Percentiles rank a stretch among this genome's conserved stretches.
Conservation (phyloP, 2,329 filamentous ascomycete species). For the Aureobasidium sp. region DNA sequence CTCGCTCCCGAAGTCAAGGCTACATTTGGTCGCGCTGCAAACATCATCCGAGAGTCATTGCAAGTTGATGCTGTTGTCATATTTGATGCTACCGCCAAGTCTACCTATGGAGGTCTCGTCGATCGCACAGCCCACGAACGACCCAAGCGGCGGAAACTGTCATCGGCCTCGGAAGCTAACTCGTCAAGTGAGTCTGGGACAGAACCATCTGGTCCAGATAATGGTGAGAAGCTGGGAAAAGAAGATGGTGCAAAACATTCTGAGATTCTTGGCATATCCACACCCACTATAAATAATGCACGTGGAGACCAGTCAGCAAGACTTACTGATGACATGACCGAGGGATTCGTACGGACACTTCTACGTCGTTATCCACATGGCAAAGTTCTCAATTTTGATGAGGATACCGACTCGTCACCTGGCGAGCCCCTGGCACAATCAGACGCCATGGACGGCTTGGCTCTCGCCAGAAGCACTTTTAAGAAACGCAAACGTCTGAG, state of each 20-base stretch:
- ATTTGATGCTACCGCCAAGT: slow-evolving; percentile 23
- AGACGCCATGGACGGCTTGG: not conserved
- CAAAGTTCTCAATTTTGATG: slow-evolving; percentile 27
- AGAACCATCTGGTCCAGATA: not conserved
- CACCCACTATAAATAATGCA: not conserved
- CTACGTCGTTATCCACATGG: slow-evolving; percentile 26
- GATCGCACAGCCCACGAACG: not conserved
- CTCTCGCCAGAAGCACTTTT: not conserved
- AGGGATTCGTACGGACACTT: slow-evolving; percentile 17
- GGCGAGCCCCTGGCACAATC: slow-evolving; percentile 15
- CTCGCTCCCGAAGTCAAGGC: slow-evolving; percentile 20
- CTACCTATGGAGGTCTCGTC: slow-evolving; percentile 15
- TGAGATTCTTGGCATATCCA: slow-evolving; percentile 6
- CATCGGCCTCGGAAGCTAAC: not conserved
- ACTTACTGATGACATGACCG: slow-evolving; percentile 11
- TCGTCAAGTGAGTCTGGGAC: not conserved
- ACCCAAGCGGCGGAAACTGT: not conserved
- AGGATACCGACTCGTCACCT: slow-evolving; percentile 17
- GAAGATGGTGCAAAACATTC: not conserved
- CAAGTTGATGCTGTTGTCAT: slow-evolving; percentile 37
- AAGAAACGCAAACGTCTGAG: not conserved
- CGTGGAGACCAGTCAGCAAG: not conserved
- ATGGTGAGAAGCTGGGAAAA: not conserved
- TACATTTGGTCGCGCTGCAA: slow-evolving; percentile 33
- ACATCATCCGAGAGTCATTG: slow-evolving; percentile 36